Evolutionary conservation across 2,329 filamentous ascomycete species (phyloP).

Genomic region (Epichloe sp.): DNA sequence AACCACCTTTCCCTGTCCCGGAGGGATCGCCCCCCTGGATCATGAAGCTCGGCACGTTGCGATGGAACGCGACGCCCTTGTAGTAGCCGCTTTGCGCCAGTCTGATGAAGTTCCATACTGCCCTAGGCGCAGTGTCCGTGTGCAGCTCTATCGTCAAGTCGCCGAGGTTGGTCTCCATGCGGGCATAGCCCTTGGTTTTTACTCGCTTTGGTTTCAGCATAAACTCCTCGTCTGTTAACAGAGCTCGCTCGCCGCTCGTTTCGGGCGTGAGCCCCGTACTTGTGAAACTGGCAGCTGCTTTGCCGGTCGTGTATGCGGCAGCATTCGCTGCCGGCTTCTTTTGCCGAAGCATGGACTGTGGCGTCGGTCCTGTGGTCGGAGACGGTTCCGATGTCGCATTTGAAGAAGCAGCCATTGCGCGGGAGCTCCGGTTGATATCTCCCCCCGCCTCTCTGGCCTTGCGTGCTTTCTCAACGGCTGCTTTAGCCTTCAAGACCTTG

Average conservation of each 20-base stretch:
- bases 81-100: conserved; percentile 87
- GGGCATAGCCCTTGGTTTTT: conserved; percentile 81
- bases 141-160: conserved; percentile 80
- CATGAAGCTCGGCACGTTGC: conserved; percentile 95
- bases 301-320: conserved; percentile 79
- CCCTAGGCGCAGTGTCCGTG: conserved; percentile 79
- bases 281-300: conserved; percentile 86
- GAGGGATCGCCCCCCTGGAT: conserved; percentile 93
- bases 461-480: conserved; percentile 83
- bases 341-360: conserved; percentile 33
- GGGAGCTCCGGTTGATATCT: conserved; percentile 41
- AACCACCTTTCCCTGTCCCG: conserved; percentile 80
- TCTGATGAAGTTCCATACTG: conserved; percentile 93
- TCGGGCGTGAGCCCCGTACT: conserved; percentile 88
- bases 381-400: conserved; percentile 8
- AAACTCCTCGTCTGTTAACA: conserved; percentile 88
- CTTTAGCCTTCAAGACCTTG: conserved; percentile 84
- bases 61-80: conserved; percentile 69
- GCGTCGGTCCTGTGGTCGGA: conserved; percentile 7
- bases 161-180: conserved; percentile 76
- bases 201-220: conserved; percentile 86
- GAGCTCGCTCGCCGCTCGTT: conserved; percentile 73
- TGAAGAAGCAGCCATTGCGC: conserved; percentile 26
- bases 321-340: conserved; percentile 66
- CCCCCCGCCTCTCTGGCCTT: conserved; percentile 52